A percentile compares a stretch with the other conserved stretches of the same genome.
phyloP scores from a whole-genome alignment of 257 asterid genomes.

The Euphrasia confusa region DNA sequence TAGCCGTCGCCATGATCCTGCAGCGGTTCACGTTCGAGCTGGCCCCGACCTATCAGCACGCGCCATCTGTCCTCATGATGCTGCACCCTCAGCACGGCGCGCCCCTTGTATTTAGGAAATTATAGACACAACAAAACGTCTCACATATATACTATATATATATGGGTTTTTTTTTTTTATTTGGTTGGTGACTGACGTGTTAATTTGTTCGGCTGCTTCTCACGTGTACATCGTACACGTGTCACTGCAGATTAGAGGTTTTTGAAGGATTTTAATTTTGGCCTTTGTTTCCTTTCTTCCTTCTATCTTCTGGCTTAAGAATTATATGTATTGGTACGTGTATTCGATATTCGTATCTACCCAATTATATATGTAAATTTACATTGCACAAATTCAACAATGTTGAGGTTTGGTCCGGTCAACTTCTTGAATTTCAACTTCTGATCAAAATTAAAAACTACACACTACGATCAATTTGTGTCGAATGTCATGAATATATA shows the following conservation, averaged over 20 bases:
- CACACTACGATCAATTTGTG: too few relatives aligned
- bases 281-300: neutral
- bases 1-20: slow-evolving; percentile 65
- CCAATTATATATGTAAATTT: too few relatives aligned
- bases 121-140: slow-evolving; percentile 28
- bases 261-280: neutral
- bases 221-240: neutral
- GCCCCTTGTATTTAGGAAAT: slow-evolving; percentile 61
- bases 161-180: neutral
- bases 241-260: neutral
- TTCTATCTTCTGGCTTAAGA: too few relatives aligned
- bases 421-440: too few relatives aligned
- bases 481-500: too few relatives aligned
- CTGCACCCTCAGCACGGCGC: slow-evolving; percentile 83
- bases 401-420: neutral
- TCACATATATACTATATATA: too few relatives aligned
- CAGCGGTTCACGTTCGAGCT: slow-evolving; percentile 65
- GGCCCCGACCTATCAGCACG: slow-evolving; percentile 62
- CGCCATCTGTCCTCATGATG: slow-evolving; percentile 64
- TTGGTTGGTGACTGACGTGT: neutral
- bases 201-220: neutral
- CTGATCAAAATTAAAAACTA: too few relatives aligned
- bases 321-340: too few relatives aligned
- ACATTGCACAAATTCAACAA: too few relatives aligned
- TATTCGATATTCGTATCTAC: too few relatives aligned